Evolutionary conservation across 805 yeast species (phyloP), one percentile per base, ranked within the genome.

Genomic region (Lachancea sp.): DNA sequence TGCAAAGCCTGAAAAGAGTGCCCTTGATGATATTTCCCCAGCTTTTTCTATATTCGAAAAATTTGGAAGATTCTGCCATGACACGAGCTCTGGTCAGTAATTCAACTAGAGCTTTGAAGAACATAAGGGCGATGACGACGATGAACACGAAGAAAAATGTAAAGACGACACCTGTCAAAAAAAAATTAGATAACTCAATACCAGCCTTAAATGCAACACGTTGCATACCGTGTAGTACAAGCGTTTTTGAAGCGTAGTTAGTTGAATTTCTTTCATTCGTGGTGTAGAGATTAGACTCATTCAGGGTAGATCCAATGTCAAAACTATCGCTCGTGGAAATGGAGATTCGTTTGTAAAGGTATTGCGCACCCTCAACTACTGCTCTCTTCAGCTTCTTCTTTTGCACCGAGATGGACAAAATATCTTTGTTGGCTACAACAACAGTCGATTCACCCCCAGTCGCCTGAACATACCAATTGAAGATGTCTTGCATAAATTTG

Each of bases 381-480:
- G 52, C 15, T n/a, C 43, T 36, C 23, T 43, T 46, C 23, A 52
- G 36, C 7, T 49, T 45, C 55, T 64, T 69, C 57, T 82, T 82
- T 56, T 85, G 95, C n/a, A 88, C 96, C 11, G 92, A 81, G 40
- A 92, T 75, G 2, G 96, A 86, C 31, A 88, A 65, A 17, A 76
- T 62, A 48, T 78, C 74, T 47, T 71, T 61, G 54, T 87, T 78
- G 6, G 74, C 65, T 31, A 90, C 64, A 26, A 87, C 76, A 30
- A 83, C 84, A 3, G 96, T 81, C 1, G 94, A 78, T 0, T 72
- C 60, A 42, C 98, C 98, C 28, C 96, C 96, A 1, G 98, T 92
- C 6, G 96, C 69, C 65, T 90, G 96, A 38, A 90, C 80, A 61
- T 90, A 90, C 98, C 98, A 90, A 60, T 81, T 76, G 49, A 92